Base-by-base conservation (phyloP, 192 early-diverging fungal genomes). In the Cetraspora pellucida region DNA sequence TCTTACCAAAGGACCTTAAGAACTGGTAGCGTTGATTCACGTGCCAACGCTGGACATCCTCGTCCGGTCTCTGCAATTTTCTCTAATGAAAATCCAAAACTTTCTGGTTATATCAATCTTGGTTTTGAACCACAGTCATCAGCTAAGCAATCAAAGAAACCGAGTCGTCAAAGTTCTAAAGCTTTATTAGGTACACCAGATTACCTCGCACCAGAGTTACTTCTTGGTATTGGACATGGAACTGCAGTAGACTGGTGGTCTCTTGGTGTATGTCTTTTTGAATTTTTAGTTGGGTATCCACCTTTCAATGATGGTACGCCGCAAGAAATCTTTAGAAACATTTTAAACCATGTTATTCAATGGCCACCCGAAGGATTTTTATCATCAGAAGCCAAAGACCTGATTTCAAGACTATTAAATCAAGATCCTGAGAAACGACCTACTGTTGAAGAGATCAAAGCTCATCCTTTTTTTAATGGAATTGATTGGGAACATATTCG, bases 241-340 rank as follows among this genome's bases (percentile, higher is more conserved):
- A 86, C 89, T 4, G 91, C 90, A 2, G 97, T 97, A 10, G 97
- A 98, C 77, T 98, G 95, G 95, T 98, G 97, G 97, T 89, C 95
- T 1, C 80, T 98, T 17, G 97, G 97, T 28, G 90, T 97, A 37
- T 94, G 95, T 61, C 74, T 96, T 31, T 98, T 92, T 81, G 96
- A 98, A 82, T 95, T 94, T 83, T 77, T 97, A 55, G 86, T 88
- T 14, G 96, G 96, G 44, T 93, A 93, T 71, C 95, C 96, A 30
- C 96, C 96, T 0, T 97, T 97, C 75, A 94, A 90, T 66, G 96
- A 94, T 80, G 93, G 96, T 21, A 81, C 90, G 1, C 91, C 94
- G 6, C 93, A 96, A 79, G 86, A 86, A 6, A 97, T 97, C 67
- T 97, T 96, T 80, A 85, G 85, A 73, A 95, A 96, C 77, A 97